Conservation (phyloP, 2,329 filamentous ascomycete genomes). For the Diaporthe sp. region DNA sequence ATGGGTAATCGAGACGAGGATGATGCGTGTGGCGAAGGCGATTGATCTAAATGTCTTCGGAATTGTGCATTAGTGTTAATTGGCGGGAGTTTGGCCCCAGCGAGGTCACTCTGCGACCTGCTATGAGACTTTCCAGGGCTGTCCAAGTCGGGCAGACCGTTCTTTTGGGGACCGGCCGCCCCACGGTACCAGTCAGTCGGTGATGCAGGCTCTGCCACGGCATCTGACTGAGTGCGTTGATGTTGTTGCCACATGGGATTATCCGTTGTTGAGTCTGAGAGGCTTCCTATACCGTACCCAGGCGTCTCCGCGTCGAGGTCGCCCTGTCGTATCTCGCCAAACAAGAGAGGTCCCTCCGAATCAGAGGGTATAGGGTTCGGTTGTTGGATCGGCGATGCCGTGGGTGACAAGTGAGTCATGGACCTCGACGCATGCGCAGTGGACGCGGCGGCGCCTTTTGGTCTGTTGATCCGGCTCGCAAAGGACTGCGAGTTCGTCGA, state of each 20-base stretch:
- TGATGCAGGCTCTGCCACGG: constrained; percentile 71
- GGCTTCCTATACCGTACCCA: constrained; percentile 76
- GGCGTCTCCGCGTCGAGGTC: constrained; percentile 65
- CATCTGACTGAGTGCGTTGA: constrained; percentile 69
- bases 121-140: constrained; percentile 58
- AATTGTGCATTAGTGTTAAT: constrained; percentile 36
- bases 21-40: constrained; percentile 47
- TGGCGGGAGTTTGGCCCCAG: constrained; percentile 48
- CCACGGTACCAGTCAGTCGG: constrained; percentile 76
- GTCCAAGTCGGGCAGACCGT: constrained; percentile 44
- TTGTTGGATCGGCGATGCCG: constrained; percentile 47
- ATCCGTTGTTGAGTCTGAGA: constrained; percentile 79
- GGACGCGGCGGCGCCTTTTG: constrained; percentile 56
- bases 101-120: constrained; percentile 74
- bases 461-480: constrained; percentile 71
- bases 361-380: constrained; percentile 49
- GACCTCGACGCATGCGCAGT: constrained; percentile 59
- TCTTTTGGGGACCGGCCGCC: constrained; percentile 48
- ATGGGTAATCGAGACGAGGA: constrained; percentile 55
- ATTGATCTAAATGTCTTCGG: constrained; percentile 39
- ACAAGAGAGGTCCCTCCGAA: constrained; percentile 69
- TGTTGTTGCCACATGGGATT: constrained; percentile 60
- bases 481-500: constrained; percentile 71
- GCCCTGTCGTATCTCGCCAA: constrained; percentile 80
- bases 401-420: constrained; percentile 57